Conservation (phyloP, 306 rosid genomes). For the Cicer pinnatifidum region DNA sequence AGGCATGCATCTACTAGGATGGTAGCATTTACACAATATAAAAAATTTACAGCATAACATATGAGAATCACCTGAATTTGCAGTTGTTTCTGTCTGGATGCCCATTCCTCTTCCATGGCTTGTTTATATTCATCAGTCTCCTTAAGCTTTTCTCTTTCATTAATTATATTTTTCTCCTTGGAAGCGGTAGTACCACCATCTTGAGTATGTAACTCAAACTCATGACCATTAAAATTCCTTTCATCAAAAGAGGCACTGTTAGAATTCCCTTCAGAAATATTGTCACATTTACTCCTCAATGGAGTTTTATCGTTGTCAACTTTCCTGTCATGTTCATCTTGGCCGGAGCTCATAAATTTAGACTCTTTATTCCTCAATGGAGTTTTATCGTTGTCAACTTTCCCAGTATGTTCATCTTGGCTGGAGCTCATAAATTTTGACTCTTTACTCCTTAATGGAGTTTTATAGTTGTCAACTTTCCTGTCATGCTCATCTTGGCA, state of each 20-base stretch:
- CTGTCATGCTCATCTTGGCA: conserved; percentile 39
- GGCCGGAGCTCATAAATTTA: conserved; percentile 28
- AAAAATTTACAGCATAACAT: conserved; percentile 12
- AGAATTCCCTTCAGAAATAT: conserved; percentile 35
- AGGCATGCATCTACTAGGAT: not conserved
- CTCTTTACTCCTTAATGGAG: conserved; percentile 19
- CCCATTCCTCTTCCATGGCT: conserved; percentile 87
- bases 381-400: conserved; percentile 35
- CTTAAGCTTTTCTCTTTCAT: conserved; percentile 78
- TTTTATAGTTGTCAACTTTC: conserved; percentile 31
- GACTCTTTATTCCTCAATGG: conserved; percentile 21
- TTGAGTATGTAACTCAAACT: conserved; percentile 38
- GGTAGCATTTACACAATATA: conserved; percentile 21
- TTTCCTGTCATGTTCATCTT: conserved; percentile 38
- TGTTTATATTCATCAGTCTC: conserved; percentile 84
- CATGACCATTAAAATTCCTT: conserved; percentile 39
- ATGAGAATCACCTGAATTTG: conserved; percentile 72
- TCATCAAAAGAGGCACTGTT: conserved; percentile 43
- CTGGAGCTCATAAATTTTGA: conserved; percentile 27
- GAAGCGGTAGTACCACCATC: conserved; percentile 38
- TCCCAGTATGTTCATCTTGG: conserved; percentile 35
- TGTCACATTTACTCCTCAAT: conserved; percentile 23
- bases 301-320: conserved; percentile 38
- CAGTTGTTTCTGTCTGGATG: conserved; percentile 77
- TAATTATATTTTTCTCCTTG: conserved; percentile 54